Evolutionary conservation across 2,329 filamentous ascomycete species (phyloP), one percentile per base, ranked within the genome.

Genomic region (Phyllosticta citribraziliensis): DNA sequence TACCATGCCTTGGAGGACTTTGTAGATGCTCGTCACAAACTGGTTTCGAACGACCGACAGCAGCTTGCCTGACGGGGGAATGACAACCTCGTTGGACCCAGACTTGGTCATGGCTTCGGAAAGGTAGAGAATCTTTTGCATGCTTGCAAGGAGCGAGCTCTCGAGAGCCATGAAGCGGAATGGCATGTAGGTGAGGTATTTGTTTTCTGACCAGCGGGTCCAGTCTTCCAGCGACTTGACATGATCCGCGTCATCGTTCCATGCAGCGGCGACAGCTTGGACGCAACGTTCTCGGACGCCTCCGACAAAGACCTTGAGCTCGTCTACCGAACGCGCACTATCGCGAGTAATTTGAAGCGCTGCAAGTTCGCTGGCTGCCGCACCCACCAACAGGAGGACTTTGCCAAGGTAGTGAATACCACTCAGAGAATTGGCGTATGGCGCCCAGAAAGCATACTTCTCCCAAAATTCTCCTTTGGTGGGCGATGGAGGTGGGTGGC

Each of bases 101-200:
- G 88, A 82, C 73, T 89, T 91, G 53, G 81, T 83, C 78, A 86
- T 88, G 22, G 90, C 89, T 66, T 97, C 93, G 1, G 89, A 88
- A 52, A 99, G 87, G 72, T 97, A 99, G 27, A 97, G 80, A 59
- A 97, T 95, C 77, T 93, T 96, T 74, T 99, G 94, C 85, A 97
- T 88, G 60, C 92, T 91, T 1, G 80, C 81, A 20, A 99, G 79
- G 12, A 99, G 80, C 6, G 88, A 84, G 60, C 86, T 88, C 70
- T 97, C 92, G 69, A 96, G 96, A 0, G 88, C 84, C 17, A 89
- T 81, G 73, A 99, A 97, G 59, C 88, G 86, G 2, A 85, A 82
- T 0, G 95, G 94, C 87, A 99, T 93, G 65, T 88, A 88, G 0
- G 95, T 99, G 55, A 97, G 82, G 69, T 97, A 92, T 61, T 88